Base-by-base conservation (phyloP, 257 asterid genomes). In the Prunella vulgaris region DNA sequence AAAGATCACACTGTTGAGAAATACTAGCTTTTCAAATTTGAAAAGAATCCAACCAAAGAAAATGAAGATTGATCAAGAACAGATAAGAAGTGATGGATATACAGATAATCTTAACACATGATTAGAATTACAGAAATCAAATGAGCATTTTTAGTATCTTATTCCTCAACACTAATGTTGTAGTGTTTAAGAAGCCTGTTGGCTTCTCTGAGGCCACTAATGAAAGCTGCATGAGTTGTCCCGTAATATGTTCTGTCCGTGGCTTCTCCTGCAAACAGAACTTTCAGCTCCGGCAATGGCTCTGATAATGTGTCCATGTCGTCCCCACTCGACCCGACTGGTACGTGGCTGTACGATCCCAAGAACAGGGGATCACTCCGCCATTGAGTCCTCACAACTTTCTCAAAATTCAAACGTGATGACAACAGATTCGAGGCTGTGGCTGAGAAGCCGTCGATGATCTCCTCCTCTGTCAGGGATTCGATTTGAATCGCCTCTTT, bases 181-280 rank as follows among this genome's bases (percentile, higher is more conserved):
- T 82, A 89, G 79, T 87, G 89, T 74, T 86, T 79, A 68, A 92
- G 95, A 68, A 92, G 92, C 87, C 96, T 87, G 64, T 72, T 79
- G 44, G 96, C 96, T 85, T 92, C 97, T 70, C 97, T 87, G 44
- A 87, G 66, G 37, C 97, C 97, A 70, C 96, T 92, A 53, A 82
- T 81, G 74, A 89, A 81, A 72, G 95, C 97, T 15, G 92, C 97
- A 58, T 92, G 96, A 46, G 96, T 92, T 1, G 97, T 89, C 37
- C 95, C 87, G 70, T 89, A 91, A 68, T 84, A 85, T 53, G 81
- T 83, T 66, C 83, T 78, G 66, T 84, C 90, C 2, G 97, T 89
- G 14, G 95, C 97, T 80, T 92, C 97, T 27, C 97, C 97, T 9
- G 94, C 97, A 72, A 92, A 92, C 30, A 92, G 79, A 25, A 92